Base-by-base conservation (phyloP, 2,329 filamentous ascomycete genomes). In the Neurospora sp. region DNA sequence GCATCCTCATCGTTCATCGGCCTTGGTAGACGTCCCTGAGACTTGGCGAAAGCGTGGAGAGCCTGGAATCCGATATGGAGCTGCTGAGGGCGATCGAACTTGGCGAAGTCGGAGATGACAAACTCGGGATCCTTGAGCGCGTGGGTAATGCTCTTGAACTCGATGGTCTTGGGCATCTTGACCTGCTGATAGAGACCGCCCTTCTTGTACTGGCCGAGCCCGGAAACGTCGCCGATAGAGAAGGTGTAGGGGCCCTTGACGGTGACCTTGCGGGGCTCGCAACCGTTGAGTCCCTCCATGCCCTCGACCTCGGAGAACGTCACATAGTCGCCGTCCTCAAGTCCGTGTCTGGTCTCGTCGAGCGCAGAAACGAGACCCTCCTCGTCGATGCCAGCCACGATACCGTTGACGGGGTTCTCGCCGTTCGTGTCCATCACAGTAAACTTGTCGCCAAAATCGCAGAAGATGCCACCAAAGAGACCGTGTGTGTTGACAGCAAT, bases 231-330 rank as follows among this genome's bases (percentile, higher is more conserved):
- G 57, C 95, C 96, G 75, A 99, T 97, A 15, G 93, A 96, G 82
- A 99, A 99, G 8, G 94, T 97, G 80, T 98, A 99, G 3, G 96
- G 96, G 0, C 92, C 96, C 83, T 97, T 97, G 67, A 97, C 93
- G 4, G 91, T 92, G 72, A 99, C 88, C 83, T 97, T 97, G 74
- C 92, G 89, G 67, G 96, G 95, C 72, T 92, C 92, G 65, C 88
- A 87, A 75, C 87, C 87, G 79, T 99, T 99, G 72, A 99, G 81
- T 6, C 81, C 89, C 72, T 97, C 94, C 92, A 99, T 92, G 28
- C 96, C 96, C 82, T 96, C 89, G 28, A 99, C 80, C 79, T 99
- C 96, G 2, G 92, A 90, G 80, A 99, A 99, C 8, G 93, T 97
- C 69, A 99, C 93, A 79, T 90, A 97, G 79, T 99, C 96, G 28